phyloP scores from a whole-genome alignment of 495 filamentous ascomycete species.

The Elasticomyces elasticus region DNA sequence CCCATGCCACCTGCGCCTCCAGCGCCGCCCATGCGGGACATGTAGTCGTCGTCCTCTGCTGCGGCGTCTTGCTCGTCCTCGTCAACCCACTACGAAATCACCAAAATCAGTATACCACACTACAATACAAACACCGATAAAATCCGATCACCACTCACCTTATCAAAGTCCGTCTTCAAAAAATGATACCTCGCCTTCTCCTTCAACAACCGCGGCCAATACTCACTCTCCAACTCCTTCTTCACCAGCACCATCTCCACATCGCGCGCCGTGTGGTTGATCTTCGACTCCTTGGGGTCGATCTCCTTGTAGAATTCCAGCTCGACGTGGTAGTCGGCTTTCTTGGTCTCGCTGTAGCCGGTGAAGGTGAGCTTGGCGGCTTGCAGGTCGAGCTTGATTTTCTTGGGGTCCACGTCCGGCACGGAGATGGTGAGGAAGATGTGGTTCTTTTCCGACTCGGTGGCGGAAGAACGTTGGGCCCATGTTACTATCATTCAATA shows the following conservation, averaged over 20 bases:
- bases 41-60: constrained; percentile 64
- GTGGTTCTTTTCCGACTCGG: constrained; percentile 77
- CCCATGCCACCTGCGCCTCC: constrained; percentile 42
- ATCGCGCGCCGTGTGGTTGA: constrained; percentile 72
- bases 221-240: constrained; percentile 85
- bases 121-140: background rate
- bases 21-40: constrained; percentile 58
- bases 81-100: constrained; percentile 71
- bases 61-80: constrained; percentile 96
- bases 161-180: constrained; percentile 98
- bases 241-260: constrained; percentile 86
- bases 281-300: constrained; percentile 68
- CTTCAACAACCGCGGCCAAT: constrained; percentile 92
- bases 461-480: constrained; percentile 85
- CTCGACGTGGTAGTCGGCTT: constrained; percentile 67
- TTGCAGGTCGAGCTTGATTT: constrained; percentile 70
- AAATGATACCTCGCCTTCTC: constrained; percentile 82
- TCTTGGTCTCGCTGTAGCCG: constrained; percentile 72
- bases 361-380: constrained; percentile 67
- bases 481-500: constrained; percentile 62
- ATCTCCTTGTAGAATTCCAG: constrained; percentile 91
- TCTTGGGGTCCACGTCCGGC: constrained; percentile 60
- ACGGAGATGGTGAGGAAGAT: constrained; percentile 84
- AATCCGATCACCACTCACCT: constrained; percentile 43
- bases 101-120: background rate